These are phyloP conservation scores for Ceratocystis albifundus DNA, from an alignment of 2,329 filamentous ascomycete genomes.

Conservation along the genomic window DNA sequence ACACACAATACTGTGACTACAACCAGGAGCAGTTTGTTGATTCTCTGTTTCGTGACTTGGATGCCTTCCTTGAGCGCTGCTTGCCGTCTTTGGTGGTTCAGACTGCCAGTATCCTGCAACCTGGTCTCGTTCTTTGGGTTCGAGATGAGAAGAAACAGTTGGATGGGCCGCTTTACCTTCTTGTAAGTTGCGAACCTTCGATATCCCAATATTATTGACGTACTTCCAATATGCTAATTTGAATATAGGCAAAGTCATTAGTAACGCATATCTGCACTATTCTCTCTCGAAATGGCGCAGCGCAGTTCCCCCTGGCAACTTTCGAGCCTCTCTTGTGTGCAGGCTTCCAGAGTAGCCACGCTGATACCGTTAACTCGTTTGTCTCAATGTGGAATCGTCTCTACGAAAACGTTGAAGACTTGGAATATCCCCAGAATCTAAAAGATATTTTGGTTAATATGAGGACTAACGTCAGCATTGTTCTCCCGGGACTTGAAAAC, in stretches of 20 bases:
- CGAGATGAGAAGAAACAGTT: constrained; percentile 38
- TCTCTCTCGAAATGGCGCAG: constrained; percentile 31
- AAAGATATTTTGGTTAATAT: constrained; percentile 51
- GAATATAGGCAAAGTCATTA: constrained; percentile 35
- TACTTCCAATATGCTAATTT: background rate
- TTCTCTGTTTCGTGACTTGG: constrained; percentile 43
- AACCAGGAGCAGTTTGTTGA: constrained; percentile 32
- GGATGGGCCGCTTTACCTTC: constrained; percentile 28
- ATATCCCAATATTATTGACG: constrained; percentile 16
- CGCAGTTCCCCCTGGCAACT: constrained; percentile 37
- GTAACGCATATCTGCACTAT: constrained; percentile 41
- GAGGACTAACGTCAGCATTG: constrained; percentile 40
- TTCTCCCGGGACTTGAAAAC: constrained; percentile 33
- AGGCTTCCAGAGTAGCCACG: constrained; percentile 48
- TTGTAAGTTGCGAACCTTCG: constrained; percentile 33
- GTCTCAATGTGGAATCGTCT: constrained; percentile 55
- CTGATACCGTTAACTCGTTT: constrained; percentile 40
- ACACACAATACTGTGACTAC: constrained; percentile 35
- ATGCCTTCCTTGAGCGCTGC: constrained; percentile 41
- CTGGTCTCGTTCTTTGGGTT: constrained; percentile 52
- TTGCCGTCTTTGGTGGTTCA: constrained; percentile 41
- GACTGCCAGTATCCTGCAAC: constrained; percentile 49
- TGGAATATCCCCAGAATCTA: constrained; percentile 55
- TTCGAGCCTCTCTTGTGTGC: constrained; percentile 46
- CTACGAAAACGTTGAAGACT: constrained; percentile 47